These are phyloP conservation scores for Pseudogymnoascus sp. DNA, from an alignment of 2,329 filamentous ascomycete genomes.

Conservation along the genomic window DNA sequence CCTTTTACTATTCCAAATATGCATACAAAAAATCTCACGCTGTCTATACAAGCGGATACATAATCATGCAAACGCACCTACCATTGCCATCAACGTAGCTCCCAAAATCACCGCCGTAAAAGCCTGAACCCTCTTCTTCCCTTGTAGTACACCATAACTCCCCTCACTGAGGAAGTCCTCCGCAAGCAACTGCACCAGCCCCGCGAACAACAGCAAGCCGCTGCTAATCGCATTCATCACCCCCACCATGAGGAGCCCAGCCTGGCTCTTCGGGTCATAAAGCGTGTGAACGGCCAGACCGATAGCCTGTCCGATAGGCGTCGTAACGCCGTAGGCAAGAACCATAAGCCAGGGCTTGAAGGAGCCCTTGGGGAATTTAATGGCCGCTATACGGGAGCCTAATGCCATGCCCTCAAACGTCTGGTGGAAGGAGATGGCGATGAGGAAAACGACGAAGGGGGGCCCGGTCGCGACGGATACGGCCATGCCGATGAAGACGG, in stretches of 20 bases:
- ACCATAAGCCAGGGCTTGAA: conserved; percentile 75
- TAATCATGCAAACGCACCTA: conserved; percentile 55
- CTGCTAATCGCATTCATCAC: conserved; percentile 82
- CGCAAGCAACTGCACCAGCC: conserved; percentile 74
- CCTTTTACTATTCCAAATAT: background rate
- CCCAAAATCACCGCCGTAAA: conserved; percentile 55
- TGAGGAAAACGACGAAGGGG: conserved; percentile 69
- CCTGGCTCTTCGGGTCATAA: conserved; percentile 71
- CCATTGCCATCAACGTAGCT: conserved; percentile 56
- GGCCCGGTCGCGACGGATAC: conserved; percentile 74
- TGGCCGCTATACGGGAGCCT: conserved; percentile 74
- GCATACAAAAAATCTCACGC: background rate
- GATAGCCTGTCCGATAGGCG: conserved; percentile 76
- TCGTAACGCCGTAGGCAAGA: conserved; percentile 67
- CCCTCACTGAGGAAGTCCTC: conserved; percentile 76
- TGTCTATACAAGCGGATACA: background rate
- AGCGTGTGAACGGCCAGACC: conserved; percentile 70
- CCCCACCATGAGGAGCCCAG: conserved; percentile 73
- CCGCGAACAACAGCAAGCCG: conserved; percentile 73
- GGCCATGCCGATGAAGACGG: conserved; percentile 81
- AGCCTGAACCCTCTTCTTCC: conserved; percentile 52
- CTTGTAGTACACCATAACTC: conserved; percentile 53
- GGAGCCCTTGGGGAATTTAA: conserved; percentile 69
- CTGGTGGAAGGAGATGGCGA: conserved; percentile 79
- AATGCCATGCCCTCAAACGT: conserved; percentile 84